A percentile compares a stretch with the other conserved stretches of the same genome.
Evolutionary conservation across 129 eudicot genomes (phyloP).

Genomic region (Mikania micrantha): DNA sequence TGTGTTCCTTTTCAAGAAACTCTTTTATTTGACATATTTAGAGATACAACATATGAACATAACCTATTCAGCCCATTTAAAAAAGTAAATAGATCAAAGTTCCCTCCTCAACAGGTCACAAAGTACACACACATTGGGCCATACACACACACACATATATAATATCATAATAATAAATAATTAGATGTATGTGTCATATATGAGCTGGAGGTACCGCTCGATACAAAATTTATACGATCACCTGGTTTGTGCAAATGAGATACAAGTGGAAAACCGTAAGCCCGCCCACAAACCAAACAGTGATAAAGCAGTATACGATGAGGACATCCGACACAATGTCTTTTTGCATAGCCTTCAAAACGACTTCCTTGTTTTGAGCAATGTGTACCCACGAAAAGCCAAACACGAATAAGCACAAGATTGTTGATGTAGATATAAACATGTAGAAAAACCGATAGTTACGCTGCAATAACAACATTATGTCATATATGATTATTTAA

Average conservation of each 20-base stretch:
- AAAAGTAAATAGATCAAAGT: background rate
- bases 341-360: constrained; percentile 49
- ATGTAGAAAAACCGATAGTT: constrained; percentile 92
- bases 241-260: constrained; percentile 92
- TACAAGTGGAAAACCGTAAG: constrained; percentile 80
- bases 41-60: too few relatives aligned
- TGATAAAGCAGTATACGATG: constrained; percentile 78
- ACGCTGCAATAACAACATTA: constrained; percentile 48
- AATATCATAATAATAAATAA: too few relatives aligned
- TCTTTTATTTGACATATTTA: background rate
- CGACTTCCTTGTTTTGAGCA: constrained; percentile 11
- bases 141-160: too few relatives aligned
- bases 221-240: constrained; percentile 16
- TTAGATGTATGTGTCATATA: too few relatives aligned
- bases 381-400: constrained; percentile 65
- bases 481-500: background rate
- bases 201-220: too few relatives aligned
- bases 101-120: background rate
- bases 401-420: constrained; percentile 76
- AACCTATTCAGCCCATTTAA: background rate
- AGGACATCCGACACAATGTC: constrained; percentile 80
- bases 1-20: background rate
- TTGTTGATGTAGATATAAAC: constrained; percentile 84
- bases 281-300: constrained; percentile 97
- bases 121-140: too few relatives aligned